Percentiles rank a stretch among this genome's conserved stretches.
Evolutionary conservation across 1,139 yeast species (phyloP).

Genomic region (Scheffersomyces cryptocercus): DNA sequence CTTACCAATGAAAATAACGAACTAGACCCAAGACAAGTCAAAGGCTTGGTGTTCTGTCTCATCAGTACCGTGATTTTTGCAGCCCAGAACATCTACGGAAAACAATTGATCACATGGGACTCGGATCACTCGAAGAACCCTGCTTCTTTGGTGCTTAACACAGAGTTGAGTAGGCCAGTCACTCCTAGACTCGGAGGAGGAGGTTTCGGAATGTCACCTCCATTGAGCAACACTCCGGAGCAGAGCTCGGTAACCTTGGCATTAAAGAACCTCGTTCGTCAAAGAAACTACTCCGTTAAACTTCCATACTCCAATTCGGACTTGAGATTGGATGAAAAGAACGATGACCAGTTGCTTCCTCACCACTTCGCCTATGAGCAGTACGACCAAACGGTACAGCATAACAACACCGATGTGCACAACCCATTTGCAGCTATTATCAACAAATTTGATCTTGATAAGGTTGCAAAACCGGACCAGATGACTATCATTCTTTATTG

Average conservation of each 20-base stretch:
- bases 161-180: conserved; percentile 19
- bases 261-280: conserved; percentile 18
- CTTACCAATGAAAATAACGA: conserved; percentile 12
- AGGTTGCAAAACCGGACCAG: conserved; percentile 36
- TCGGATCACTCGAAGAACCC: conserved; percentile 19
- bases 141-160: conserved; percentile 30
- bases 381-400: conserved; percentile 18
- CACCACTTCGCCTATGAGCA: conserved; percentile 11
- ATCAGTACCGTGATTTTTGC: conserved; percentile 39
- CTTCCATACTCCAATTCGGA: conserved; percentile 40
- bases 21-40: conserved; percentile 22
- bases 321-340: conserved; percentile 27
- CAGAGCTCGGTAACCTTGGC: not conserved
- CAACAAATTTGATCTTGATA: conserved; percentile 16
- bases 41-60: conserved; percentile 33
- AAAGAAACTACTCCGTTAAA: conserved; percentile 25
- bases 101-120: conserved; percentile 41
- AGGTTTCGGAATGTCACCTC: not conserved
- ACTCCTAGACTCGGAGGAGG: conserved; percentile 9
- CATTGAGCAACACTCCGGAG: not conserved
- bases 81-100: conserved; percentile 44
- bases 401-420: conserved; percentile 16
- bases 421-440: conserved; percentile 25
- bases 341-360: conserved; percentile 10
- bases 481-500: conserved; percentile 41